These are phyloP conservation scores for Starmerella kuoi DNA, from an alignment of 805 yeast species.

Conservation along the genomic window DNA sequence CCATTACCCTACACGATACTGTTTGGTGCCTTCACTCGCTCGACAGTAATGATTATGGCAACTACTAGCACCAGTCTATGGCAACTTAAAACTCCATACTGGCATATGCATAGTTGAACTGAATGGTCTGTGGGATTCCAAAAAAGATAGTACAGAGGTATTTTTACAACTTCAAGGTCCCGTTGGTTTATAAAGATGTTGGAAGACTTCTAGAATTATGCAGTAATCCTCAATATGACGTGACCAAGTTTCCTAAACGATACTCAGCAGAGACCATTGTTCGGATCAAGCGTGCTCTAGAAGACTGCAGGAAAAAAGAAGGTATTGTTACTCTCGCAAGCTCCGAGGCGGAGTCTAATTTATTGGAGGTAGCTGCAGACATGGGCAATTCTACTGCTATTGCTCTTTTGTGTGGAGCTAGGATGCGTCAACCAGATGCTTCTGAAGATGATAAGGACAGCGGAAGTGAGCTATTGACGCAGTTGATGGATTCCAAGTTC, in stretches of 20 bases:
- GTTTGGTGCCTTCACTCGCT: no score
- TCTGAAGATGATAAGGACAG: slow-evolving; percentile 44
- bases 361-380: slow-evolving; percentile 77
- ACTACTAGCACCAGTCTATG: no score
- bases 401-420: slow-evolving; percentile 56
- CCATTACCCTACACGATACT: no score
- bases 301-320: slow-evolving; percentile 47
- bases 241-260: slow-evolving; percentile 33
- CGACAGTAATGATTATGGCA: no score
- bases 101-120: no score
- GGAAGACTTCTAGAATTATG: slow-evolving; percentile 10
- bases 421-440: slow-evolving; percentile 34
- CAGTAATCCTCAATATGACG: slow-evolving; percentile 8
- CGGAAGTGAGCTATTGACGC: slow-evolving; percentile 49
- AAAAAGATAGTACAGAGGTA: slow-evolving; percentile 17
- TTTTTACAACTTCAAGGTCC: slow-evolving; percentile 17
- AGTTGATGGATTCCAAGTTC: slow-evolving; percentile 48
- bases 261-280: slow-evolving; percentile 48
- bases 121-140: slow-evolving; percentile 19
- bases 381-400: slow-evolving; percentile 73
- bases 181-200: slow-evolving; percentile 14
- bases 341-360: slow-evolving; percentile 51
- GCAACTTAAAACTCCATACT: no score
- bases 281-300: slow-evolving; percentile 54
- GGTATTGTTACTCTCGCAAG: slow-evolving; percentile 46